Evolutionary conservation across 495 filamentous ascomycete species (phyloP).

Genomic region (Penicillium paxilli): DNA sequence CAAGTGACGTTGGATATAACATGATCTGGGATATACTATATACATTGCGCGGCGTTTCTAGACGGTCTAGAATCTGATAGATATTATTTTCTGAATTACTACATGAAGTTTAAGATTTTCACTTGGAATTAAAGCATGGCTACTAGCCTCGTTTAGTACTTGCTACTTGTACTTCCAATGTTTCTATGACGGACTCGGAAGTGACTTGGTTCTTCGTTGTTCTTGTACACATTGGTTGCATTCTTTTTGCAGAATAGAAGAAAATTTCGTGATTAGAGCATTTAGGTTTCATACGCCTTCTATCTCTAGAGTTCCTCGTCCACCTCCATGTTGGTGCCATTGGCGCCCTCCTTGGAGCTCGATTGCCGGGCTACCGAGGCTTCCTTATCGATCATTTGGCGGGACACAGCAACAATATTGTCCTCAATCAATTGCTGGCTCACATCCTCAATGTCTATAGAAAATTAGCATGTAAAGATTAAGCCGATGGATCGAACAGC

Average conservation of each 20-base stretch:
- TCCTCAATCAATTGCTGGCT: constrained; percentile 96
- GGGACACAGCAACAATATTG: constrained; percentile 94
- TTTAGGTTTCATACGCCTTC: constrained; percentile 20
- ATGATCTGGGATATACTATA: constrained; percentile 11
- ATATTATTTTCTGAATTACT: no score
- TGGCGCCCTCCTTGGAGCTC: constrained; percentile 50
- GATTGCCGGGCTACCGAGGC: constrained; percentile 65
- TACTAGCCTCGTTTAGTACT: no score
- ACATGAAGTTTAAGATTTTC: no score
- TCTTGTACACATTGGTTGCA: neutral
- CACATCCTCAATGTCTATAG: constrained; percentile 82
- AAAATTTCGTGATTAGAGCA: constrained; percentile 24
- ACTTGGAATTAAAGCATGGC: no score
- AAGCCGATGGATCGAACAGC: neutral
- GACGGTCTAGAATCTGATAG: neutral
- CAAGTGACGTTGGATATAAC: constrained; percentile 1
- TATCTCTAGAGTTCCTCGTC: constrained; percentile 57
- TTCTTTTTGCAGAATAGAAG: neutral
- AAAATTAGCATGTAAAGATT: constrained; percentile 20
- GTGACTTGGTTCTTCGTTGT: neutral
- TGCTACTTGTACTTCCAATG: no score
- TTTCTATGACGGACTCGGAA: no score
- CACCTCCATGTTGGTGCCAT: constrained; percentile 58
- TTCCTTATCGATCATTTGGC: constrained; percentile 99
- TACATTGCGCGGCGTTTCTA: constrained; percentile 21